Evolutionary conservation across 148 eudicot species (phyloP).

Genomic region (Mesembryanthemum crystallinum): DNA sequence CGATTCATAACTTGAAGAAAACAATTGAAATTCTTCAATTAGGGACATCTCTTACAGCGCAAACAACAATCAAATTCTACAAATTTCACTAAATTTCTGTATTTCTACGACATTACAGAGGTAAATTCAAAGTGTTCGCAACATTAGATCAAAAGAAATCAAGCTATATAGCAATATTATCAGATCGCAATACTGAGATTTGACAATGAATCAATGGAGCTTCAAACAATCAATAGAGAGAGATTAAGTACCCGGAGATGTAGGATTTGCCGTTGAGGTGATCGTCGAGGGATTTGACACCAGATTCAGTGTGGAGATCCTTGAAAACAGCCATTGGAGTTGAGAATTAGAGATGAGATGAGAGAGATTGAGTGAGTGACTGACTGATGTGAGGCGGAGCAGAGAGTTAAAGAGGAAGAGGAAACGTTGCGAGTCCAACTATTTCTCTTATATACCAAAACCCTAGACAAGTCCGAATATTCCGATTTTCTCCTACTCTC

Average conservation of each 20-base stretch:
- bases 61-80: too few relatives aligned
- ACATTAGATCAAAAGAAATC: not conserved
- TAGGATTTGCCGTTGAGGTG: slow-evolving; percentile 64
- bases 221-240: not conserved
- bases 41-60: not conserved
- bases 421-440: not conserved
- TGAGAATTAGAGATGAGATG: not conserved
- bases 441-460: slow-evolving; percentile 10
- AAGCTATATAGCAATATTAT: not conserved
- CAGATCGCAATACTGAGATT: not conserved
- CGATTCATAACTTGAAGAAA: not conserved
- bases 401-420: not conserved
- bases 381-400: slow-evolving; percentile 3
- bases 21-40: not conserved
- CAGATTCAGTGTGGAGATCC: slow-evolving; percentile 79
- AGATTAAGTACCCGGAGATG: slow-evolving; percentile 59
- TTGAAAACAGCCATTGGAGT: slow-evolving; percentile 56
- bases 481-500: not conserved
- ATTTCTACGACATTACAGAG: not conserved
- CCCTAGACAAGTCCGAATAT: slow-evolving; percentile 15
- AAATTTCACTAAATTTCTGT: not conserved
- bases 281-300: slow-evolving; percentile 63
- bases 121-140: not conserved
- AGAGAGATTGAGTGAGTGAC: not conserved
- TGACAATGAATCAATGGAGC: not conserved